Evolutionary conservation across 371 early-diverging fungal species (phyloP).

Genomic region (Funneliformis caledonium): DNA sequence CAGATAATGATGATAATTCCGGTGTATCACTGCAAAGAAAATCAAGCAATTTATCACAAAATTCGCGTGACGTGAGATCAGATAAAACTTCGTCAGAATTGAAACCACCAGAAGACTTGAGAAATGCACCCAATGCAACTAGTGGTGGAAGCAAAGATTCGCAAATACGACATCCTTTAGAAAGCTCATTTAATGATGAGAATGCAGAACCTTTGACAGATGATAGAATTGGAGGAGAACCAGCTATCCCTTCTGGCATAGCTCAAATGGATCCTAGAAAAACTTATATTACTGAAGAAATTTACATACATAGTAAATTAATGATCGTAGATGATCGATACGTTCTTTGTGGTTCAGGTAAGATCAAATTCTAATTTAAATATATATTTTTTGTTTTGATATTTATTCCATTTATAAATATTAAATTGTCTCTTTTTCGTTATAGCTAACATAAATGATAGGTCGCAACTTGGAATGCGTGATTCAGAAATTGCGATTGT

Average conservation of each 20-base stretch:
- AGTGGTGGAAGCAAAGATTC: neutral
- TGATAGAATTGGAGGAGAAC: slow-evolving; percentile 18
- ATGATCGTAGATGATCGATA: slow-evolving; percentile 90
- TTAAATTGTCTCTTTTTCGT: neutral
- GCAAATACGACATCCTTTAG: no score
- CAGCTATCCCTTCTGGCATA: neutral
- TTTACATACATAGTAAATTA: slow-evolving; percentile 92
- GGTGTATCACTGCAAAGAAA: neutral
- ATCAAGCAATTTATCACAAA: no score
- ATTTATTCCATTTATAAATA: neutral
- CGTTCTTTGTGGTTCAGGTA: slow-evolving; percentile 83
- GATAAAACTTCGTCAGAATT: neutral
- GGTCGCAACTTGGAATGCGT: slow-evolving; percentile 84
- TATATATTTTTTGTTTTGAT: neutral
- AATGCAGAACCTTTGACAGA: slow-evolving; percentile 7
- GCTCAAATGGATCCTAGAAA: slow-evolving; percentile 46
- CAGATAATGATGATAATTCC: neutral
- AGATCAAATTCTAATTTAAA: neutral
- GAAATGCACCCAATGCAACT: neutral
- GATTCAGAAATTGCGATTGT: slow-evolving; percentile 91
- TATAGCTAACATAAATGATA: slow-evolving; percentile 88
- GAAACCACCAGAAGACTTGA: neutral
- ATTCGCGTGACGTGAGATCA: no score
- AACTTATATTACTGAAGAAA: slow-evolving; percentile 76
- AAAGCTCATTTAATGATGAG: slow-evolving; percentile 35